Evolutionary conservation across 768 basidiomycete species (phyloP), one percentile per base, ranked within the genome.

Genomic region (Termitomyces titanicus): DNA sequence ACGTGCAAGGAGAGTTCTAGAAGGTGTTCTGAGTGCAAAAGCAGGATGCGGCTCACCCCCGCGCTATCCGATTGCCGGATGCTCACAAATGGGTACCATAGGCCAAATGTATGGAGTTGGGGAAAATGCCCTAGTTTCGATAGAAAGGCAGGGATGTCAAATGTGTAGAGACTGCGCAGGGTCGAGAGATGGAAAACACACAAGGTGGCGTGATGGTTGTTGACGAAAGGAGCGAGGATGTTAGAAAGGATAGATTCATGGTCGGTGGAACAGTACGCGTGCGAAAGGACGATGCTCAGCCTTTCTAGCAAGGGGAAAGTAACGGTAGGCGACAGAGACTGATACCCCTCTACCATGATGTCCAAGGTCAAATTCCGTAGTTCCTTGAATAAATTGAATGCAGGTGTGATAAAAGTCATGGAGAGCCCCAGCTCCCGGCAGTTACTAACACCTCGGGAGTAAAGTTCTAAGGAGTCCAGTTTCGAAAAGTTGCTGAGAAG

Each of bases 151-250:
- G 61, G 60, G 17, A 64, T 47, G 39, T 63, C 59, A 12, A 55
- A 55, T 37, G 58, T 50, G 22, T 67, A 31, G 29, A 50, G 27
- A 18, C 37, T 48, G 22, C 13, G 34, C 10, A 46, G 27, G 24
- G 51, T 54, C 12, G 44, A 50, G 13, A 61, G 47, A 18, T 53
- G 40, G 37, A 59, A 25, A 1, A 61, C 58, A 12, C 53, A 49
- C 22, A 68, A 51, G 9, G 58, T 63, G 3, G 17, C 11, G 22
- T 51, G 47, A 35, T 69, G 66, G 20, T 57, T 58, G 45, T 65
- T 63, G 24, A 70, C 53, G 49, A 68, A 68, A 17, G 66, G 68
- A 22, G 61, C 44, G 13, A 69, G 40, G 1, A 51, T 53, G 15
- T 60, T 50, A 13, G 47, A 5, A 10, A 65, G 24, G 3, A 65